Evolutionary conservation across 2,329 filamentous ascomycete genomes (phyloP).

Genomic region (Exserohilum turcica): DNA sequence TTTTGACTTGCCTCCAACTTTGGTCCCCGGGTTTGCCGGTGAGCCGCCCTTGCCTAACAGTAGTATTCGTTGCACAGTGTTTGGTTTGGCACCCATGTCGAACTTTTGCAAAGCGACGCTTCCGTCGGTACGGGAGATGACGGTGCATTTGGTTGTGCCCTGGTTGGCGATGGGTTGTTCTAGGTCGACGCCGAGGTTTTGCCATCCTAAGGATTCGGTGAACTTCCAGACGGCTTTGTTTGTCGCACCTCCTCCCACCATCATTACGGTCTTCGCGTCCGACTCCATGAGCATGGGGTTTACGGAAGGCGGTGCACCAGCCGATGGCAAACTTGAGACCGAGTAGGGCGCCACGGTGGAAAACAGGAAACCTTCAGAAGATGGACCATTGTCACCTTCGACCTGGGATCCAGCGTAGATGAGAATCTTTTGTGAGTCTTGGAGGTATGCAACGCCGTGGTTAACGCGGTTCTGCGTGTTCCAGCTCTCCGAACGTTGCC

Average conservation of each 20-base stretch:
- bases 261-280: constrained; percentile 70
- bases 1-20: constrained; percentile 55
- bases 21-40: constrained; percentile 54
- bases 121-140: constrained; percentile 74
- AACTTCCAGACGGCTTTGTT: constrained; percentile 78
- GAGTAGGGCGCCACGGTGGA: constrained; percentile 67
- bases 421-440: constrained; percentile 71
- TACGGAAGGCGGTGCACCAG: constrained; percentile 63
- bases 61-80: constrained; percentile 72
- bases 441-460: constrained; percentile 78
- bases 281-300: constrained; percentile 76
- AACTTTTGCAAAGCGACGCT: constrained; percentile 82
- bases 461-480: constrained; percentile 71
- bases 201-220: constrained; percentile 67
- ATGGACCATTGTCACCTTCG: constrained; percentile 59
- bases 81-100: constrained; percentile 74
- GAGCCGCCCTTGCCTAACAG: constrained; percentile 66
- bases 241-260: constrained; percentile 72
- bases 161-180: constrained; percentile 64
- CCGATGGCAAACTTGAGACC: constrained; percentile 58
- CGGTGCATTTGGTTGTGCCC: constrained; percentile 63
- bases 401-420: constrained; percentile 79
- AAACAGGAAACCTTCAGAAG: constrained; percentile 78
- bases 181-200: constrained; percentile 68
- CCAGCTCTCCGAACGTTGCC: constrained; percentile 54